Conservation (phyloP, 2,329 filamentous ascomycete genomes). For the Hortaea werneckii region DNA sequence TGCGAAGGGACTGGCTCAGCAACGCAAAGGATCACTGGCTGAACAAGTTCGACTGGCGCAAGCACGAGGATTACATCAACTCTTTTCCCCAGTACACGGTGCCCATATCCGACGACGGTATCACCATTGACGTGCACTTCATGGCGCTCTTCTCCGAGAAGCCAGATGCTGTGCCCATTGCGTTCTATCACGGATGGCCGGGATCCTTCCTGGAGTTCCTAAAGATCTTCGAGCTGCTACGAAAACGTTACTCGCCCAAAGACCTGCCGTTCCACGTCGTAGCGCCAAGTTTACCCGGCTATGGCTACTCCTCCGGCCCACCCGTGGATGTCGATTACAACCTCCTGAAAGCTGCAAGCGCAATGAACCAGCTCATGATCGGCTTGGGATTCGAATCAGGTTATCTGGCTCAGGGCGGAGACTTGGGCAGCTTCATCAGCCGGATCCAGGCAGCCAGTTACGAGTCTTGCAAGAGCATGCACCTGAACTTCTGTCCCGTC, state of each 20-base stretch:
- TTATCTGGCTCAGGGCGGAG: constrained; percentile 47
- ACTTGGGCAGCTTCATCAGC: constrained; percentile 38
- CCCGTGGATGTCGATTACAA: constrained; percentile 36
- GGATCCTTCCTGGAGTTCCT: constrained; percentile 27
- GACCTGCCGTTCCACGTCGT: constrained; percentile 47
- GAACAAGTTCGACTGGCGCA: constrained; percentile 30
- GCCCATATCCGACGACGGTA: constrained; percentile 30
- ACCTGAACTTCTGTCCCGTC: constrained; percentile 15
- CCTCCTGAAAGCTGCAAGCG: constrained; percentile 27
- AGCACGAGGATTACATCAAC: constrained; percentile 36
- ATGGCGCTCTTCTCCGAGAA: constrained; percentile 44
- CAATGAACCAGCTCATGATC: constrained; percentile 43
- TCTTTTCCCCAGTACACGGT: constrained; percentile 42
- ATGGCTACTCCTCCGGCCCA: constrained; percentile 37
- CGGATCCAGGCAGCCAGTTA: constrained; percentile 24
- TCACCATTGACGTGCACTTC: constrained; percentile 41
- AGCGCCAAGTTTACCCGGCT: constrained; percentile 44
- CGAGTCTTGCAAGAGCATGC: constrained; percentile 13
- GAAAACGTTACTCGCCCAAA: constrained; percentile 36
- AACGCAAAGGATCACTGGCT: constrained; percentile 28
- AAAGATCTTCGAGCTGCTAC: constrained; percentile 19
- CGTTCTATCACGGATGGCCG: constrained; percentile 29
- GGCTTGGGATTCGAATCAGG: constrained; percentile 40
- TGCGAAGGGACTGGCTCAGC: constrained; percentile 38
- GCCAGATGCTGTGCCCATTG: constrained; percentile 27